Percentiles rank a stretch among this genome's conserved stretches.
These are phyloP conservation scores for Berkeleyomyces basicola DNA, from an alignment of 2,329 filamentous ascomycete genomes.

Conservation along the genomic window DNA sequence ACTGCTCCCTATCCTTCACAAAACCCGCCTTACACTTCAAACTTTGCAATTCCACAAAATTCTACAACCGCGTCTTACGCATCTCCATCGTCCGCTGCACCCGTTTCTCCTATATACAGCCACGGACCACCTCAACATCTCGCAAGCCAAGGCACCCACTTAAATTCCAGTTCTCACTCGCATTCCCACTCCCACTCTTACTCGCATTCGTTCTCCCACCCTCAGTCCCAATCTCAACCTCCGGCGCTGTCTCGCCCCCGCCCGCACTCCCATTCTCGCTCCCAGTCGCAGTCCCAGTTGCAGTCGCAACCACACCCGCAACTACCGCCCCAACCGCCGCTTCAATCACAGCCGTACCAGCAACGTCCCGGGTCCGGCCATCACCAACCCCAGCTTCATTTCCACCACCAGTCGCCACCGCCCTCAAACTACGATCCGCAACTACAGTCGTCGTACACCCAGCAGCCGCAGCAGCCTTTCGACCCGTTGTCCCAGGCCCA, in stretches of 20 bases:
- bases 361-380: not conserved
- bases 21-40: constrained; percentile 2
- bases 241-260: not conserved
- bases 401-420: not conserved
- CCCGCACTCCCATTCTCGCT: constrained; percentile 4
- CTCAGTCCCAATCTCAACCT: constrained; percentile 4
- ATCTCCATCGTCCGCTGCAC: constrained; percentile 9
- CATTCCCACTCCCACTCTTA: not conserved
- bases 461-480: constrained; percentile 11
- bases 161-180: not conserved
- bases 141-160: not conserved
- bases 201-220: not conserved
- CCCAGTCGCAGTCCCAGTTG: constrained; percentile 8
- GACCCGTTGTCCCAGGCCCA: constrained; percentile 5
- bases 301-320: constrained; percentile 17
- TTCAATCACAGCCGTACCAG: constrained; percentile 8
- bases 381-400: not conserved
- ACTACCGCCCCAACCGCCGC: constrained; percentile 14
- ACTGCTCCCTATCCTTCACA: not conserved
- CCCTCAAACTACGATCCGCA: constrained; percentile 14
- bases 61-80: constrained; percentile 5
- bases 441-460: constrained; percentile 15
- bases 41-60: constrained; percentile 8
- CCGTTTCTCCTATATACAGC: not conserved
- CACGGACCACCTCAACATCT: not conserved